phyloP scores from a whole-genome alignment of 768 basidiomycete species.

The Zangia roseola region DNA sequence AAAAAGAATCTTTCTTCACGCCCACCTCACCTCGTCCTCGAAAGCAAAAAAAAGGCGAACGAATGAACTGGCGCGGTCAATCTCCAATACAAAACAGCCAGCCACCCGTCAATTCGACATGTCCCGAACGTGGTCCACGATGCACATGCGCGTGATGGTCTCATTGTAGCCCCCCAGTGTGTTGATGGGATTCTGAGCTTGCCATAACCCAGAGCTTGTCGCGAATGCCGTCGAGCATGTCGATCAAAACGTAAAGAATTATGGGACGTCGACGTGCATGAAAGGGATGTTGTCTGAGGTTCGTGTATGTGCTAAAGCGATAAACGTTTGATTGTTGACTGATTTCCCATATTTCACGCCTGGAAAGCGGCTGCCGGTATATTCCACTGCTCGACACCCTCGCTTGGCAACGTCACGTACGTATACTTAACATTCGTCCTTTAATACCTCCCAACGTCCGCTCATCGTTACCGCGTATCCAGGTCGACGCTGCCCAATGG shows the following conservation, averaged over 20 bases:
- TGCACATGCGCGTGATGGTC: constrained; percentile 61
- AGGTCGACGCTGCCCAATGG: constrained; percentile 90
- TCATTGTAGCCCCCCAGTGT: neutral
- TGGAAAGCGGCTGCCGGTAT: constrained; percentile 67
- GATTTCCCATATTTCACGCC: constrained; percentile 92
- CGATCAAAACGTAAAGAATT: constrained; percentile 56
- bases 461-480: neutral
- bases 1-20: constrained; percentile 51
- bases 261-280: constrained; percentile 82
- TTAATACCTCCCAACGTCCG: too few species aligned
- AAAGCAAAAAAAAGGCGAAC: constrained; percentile 74
- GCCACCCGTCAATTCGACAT: constrained; percentile 63
- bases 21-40: constrained; percentile 10
- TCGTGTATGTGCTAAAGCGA: constrained; percentile 14
- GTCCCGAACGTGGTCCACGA: constrained; percentile 74
- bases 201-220: constrained; percentile 77
- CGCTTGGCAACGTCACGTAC: constrained; percentile 73
- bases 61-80: constrained; percentile 57
- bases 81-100: constrained; percentile 65
- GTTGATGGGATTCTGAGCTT: constrained; percentile 47
- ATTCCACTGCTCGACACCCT: constrained; percentile 82
- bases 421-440: constrained; percentile 29
- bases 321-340: neutral
- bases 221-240: constrained; percentile 73
- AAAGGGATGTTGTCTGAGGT: constrained; percentile 95